These are phyloP conservation scores for Alternaria angustiovoidea DNA, from an alignment of 2,329 filamentous ascomycete species.

Conservation along the genomic window DNA sequence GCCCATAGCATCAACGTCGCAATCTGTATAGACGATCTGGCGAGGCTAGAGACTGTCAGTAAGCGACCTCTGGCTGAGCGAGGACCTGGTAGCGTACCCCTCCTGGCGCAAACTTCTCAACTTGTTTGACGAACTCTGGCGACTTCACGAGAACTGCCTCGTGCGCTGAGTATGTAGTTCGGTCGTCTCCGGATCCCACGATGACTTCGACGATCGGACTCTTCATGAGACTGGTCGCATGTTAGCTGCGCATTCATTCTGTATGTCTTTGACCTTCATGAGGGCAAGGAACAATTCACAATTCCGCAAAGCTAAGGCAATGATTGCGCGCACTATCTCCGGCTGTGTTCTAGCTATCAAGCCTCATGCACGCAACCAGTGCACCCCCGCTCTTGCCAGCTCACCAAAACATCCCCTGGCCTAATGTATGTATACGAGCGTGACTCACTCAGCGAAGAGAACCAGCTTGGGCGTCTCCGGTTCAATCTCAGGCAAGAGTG, in stretches of 20 bases:
- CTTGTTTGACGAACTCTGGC: slow-evolving; percentile 74
- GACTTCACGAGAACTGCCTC: slow-evolving; percentile 78
- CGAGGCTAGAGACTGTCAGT: slow-evolving; percentile 59
- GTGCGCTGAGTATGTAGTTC: slow-evolving; percentile 77
- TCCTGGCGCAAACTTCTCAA: slow-evolving; percentile 68
- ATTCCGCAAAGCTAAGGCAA: neutral
- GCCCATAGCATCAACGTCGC: slow-evolving; percentile 76
- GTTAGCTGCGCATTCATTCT: slow-evolving; percentile 21
- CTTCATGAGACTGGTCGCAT: slow-evolving; percentile 54
- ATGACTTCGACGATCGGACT: slow-evolving; percentile 58
- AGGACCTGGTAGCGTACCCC: slow-evolving; percentile 59
- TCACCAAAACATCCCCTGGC: neutral
- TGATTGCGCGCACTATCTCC: neutral
- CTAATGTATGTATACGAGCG: neutral
- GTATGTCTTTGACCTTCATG: neutral
- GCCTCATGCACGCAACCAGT: neutral
- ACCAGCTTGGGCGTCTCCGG: slow-evolving; percentile 51
- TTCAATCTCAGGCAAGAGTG: slow-evolving; percentile 55
- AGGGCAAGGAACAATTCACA: neutral
- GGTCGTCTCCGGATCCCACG: slow-evolving; percentile 61
- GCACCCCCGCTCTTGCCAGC: neutral
- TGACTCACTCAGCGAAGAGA: slow-evolving; percentile 57
- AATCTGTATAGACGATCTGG: slow-evolving; percentile 71
- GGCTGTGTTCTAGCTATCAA: neutral
- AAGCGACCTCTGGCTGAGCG: neutral